A percentile compares a stretch with the other conserved stretches of the same genome.
Conservation (phyloP, 495 filamentous ascomycete species). For the Aspergillus mulundensis region DNA sequence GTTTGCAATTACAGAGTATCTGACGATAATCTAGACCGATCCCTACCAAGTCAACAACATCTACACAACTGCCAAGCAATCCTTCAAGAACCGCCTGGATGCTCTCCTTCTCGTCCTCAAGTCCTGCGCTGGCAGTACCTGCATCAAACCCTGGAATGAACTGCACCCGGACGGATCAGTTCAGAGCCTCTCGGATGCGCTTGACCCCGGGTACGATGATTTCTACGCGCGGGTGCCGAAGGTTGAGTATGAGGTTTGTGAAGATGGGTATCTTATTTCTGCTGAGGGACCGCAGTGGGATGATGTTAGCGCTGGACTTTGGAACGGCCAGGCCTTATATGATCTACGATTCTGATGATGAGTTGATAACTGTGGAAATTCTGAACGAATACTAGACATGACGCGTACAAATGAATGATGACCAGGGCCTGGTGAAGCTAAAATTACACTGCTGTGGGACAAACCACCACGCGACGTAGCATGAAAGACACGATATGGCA, state of each 20-base stretch:
- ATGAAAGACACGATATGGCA: too few species aligned
- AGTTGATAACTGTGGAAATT: too few species aligned
- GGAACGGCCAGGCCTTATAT: too few species aligned
- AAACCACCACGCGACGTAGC: too few species aligned
- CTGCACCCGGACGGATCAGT: constrained; percentile 44
- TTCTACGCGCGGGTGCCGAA: constrained; percentile 20
- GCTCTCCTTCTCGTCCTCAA: constrained; percentile 61
- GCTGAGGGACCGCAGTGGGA: constrained; percentile 53
- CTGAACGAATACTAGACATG: too few species aligned
- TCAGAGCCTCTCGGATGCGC: constrained; percentile 3
- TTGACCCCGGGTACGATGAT: constrained; percentile 10
- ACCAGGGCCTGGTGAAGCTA: too few species aligned
- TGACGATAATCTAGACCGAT: constrained; percentile 40
- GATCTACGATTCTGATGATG: too few species aligned
- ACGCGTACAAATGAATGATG: too few species aligned
- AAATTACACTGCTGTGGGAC: too few species aligned
- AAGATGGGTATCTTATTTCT: constrained; percentile 53
- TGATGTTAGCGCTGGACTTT: neutral
- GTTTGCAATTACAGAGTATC: neutral
- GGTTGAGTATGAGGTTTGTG: constrained; percentile 49
- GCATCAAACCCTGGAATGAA: constrained; percentile 55
- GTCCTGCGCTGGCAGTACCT: constrained; percentile 55
- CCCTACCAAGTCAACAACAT: constrained; percentile 59
- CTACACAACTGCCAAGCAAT: constrained; percentile 36
- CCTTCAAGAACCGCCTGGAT: constrained; percentile 51